phyloP scores from a whole-genome alignment of 495 filamentous ascomycete species.

The Hyaloscypha variabilis region DNA sequence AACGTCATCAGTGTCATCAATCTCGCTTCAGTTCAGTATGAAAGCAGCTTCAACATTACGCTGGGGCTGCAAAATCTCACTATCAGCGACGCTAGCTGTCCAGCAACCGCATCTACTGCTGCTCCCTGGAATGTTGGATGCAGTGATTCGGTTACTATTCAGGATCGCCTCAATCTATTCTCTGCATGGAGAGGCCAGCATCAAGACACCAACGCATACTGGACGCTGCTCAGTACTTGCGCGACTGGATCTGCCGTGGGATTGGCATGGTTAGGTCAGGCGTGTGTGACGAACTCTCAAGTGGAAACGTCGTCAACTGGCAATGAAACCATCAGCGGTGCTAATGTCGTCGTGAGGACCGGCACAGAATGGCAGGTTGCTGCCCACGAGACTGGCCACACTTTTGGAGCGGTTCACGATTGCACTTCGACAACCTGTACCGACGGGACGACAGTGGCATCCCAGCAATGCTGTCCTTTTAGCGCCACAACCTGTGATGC shows the following conservation, averaged over 20 bases:
- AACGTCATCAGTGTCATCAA: constrained; percentile 88
- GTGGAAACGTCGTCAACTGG: constrained; percentile 40
- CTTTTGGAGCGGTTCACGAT: constrained; percentile 95
- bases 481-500: constrained; percentile 73
- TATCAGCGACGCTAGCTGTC: constrained; percentile 69
- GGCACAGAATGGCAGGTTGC: constrained; percentile 93
- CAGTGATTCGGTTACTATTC: constrained; percentile 61
- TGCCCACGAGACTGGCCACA: constrained; percentile 94
- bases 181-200: constrained; percentile 79
- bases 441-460: constrained; percentile 57
- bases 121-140: constrained; percentile 86
- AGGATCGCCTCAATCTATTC: constrained; percentile 82
- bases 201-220: constrained; percentile 83
- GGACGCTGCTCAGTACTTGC: constrained; percentile 90
- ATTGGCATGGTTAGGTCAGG: constrained; percentile 88
- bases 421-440: constrained; percentile 71
- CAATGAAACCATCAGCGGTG: constrained; percentile 74
- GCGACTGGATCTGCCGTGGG: constrained; percentile 86
- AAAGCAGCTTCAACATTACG: constrained; percentile 90
- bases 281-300: constrained; percentile 67
- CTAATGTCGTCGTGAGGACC: constrained; percentile 89
- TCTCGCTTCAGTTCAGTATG: constrained; percentile 82
- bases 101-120: constrained; percentile 60
- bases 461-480: constrained; percentile 88
- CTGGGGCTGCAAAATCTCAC: constrained; percentile 86